Evolutionary conservation across 805 yeast genomes (phyloP), one percentile per base, ranked within the genome.

Genomic region (Zygoascus bituminiphila): DNA sequence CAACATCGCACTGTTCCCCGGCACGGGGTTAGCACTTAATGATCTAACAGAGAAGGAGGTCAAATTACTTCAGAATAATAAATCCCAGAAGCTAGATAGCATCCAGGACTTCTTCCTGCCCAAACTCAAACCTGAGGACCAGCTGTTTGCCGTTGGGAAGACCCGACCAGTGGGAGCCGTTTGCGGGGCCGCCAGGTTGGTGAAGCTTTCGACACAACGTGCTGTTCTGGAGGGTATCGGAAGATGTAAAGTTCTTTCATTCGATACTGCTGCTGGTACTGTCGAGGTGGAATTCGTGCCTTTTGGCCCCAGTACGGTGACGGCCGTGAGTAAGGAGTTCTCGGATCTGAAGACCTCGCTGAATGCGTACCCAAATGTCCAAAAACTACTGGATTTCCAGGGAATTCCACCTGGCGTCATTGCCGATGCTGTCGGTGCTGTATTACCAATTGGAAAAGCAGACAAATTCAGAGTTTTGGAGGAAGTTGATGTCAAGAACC

Each of bases 351-450:
- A 23, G 5, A 25, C 9, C 17, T 12, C 35, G 2, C 14, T 41
- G 12, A 35, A 24, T 10, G 36, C 44, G 10, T 41, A 41, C 22
- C 36, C 36, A 14, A 41, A 24, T 17, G 22, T 41, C 21, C 33
- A 26, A 35, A 23, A 25, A 24, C 35, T 41, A 4, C 35, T 41
- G 35, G 14, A 22, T 15, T 41, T 41, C 35, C 44, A 24, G 9
- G 44, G 44, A n/a, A 41, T 41, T 24, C 44, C 54, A n/a, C 54
- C 70, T 2, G 62, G 63, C 4, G 50, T 52, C 38, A 51, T 68
- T 21, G 65, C 66, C 1, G 72, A 68, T 48, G 47, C 68, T 26
- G 53, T 67, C 22, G 62, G 61, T 14, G 59, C 68, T 4, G 55
- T 68, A 23, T 54, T 68, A 26, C 69, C 69, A 10, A 55, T 67